phyloP scores from a whole-genome alignment of 176 grass and related monocot genomes.

The Typha latifolia region DNA sequence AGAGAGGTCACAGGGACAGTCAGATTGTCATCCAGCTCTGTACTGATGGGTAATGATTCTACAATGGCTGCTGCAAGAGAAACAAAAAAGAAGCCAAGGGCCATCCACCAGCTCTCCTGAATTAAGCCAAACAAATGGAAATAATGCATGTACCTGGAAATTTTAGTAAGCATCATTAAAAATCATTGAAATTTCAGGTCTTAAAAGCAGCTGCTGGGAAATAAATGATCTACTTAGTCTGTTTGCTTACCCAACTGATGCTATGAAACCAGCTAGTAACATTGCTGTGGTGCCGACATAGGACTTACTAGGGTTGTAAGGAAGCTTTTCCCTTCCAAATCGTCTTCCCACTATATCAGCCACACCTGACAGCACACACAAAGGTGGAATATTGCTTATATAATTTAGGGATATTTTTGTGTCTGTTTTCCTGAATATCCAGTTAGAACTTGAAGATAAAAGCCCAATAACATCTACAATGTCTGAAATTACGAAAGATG shows the following conservation, averaged over 20 bases:
- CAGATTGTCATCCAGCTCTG: conserved; percentile 73
- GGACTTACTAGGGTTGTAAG: conserved; percentile 68
- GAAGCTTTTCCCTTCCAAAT: conserved; percentile 52
- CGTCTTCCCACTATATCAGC: conserved; percentile 77
- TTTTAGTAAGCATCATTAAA: background rate
- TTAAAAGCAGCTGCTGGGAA: no score
- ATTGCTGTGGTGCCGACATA: conserved; percentile 53
- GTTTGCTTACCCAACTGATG: conserved; percentile 50
- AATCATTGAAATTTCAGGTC: background rate
- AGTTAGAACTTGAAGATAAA: background rate
- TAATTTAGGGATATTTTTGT: background rate
- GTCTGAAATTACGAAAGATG: background rate
- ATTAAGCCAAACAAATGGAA: conserved; percentile 55
- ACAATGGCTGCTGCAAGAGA: conserved; percentile 46
- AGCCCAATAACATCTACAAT: background rate
- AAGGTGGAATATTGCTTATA: background rate
- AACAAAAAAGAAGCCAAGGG: conserved; percentile 26
- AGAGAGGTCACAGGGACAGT: conserved; percentile 50
- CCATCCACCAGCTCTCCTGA: conserved; percentile 48
- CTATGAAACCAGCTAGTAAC: conserved; percentile 44
- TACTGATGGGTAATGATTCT: conserved; percentile 67
- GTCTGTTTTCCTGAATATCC: background rate
- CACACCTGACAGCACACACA: conserved; percentile 34
- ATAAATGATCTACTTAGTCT: no score
- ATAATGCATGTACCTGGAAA: conserved; percentile 67